Evolutionary conservation across 163 green algal genomes (phyloP).

Genomic region (Trebouxiophyceae sp.): DNA sequence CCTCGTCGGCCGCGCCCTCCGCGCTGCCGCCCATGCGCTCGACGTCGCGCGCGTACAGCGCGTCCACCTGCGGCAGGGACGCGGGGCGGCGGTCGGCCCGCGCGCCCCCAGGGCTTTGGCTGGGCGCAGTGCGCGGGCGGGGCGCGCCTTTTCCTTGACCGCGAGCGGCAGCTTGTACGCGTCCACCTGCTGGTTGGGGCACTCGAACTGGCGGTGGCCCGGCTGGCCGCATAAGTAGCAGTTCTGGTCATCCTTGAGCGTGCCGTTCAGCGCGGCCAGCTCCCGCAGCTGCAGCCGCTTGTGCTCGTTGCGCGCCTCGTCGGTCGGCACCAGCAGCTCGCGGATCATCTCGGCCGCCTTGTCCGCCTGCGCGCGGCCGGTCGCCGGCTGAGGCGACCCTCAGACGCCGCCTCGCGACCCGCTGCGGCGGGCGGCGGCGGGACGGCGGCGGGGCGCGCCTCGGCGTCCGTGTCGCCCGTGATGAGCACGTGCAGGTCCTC

Average conservation of each 20-base stretch:
- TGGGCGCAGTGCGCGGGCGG: background rate
- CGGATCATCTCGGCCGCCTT: conserved; percentile 82
- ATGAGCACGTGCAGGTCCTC: conserved; percentile 98
- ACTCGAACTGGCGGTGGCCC: conserved; percentile 64
- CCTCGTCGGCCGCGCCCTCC: conserved; percentile 45
- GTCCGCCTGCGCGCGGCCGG: conserved; percentile 56
- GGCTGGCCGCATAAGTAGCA: conserved; percentile 81
- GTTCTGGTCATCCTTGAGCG: conserved; percentile 74
- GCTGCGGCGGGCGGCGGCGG: too few species aligned
- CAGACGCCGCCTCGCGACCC: too few species aligned
- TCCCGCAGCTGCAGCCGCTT: conserved; percentile 89
- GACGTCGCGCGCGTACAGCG: conserved; percentile 79
- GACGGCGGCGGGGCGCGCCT: conserved; percentile 62
- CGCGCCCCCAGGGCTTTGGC: background rate
- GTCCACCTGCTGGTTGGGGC: conserved; percentile 64
- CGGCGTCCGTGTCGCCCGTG: conserved; percentile 82
- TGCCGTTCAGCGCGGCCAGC: conserved; percentile 85
- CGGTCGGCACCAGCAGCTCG: conserved; percentile 78
- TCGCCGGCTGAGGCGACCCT: too few species aligned
- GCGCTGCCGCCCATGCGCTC: conserved; percentile 45
- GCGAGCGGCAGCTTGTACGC: conserved; percentile 56
- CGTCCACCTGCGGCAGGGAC: conserved; percentile 53
- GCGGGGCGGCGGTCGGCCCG: background rate
- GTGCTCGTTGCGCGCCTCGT: conserved; percentile 92
- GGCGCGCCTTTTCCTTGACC: conserved; percentile 47